Percentiles rank a stretch among this genome's conserved stretches.
Evolutionary conservation across 2,329 filamentous ascomycete genomes (phyloP).

Genomic region (Ascochyta fabae): DNA sequence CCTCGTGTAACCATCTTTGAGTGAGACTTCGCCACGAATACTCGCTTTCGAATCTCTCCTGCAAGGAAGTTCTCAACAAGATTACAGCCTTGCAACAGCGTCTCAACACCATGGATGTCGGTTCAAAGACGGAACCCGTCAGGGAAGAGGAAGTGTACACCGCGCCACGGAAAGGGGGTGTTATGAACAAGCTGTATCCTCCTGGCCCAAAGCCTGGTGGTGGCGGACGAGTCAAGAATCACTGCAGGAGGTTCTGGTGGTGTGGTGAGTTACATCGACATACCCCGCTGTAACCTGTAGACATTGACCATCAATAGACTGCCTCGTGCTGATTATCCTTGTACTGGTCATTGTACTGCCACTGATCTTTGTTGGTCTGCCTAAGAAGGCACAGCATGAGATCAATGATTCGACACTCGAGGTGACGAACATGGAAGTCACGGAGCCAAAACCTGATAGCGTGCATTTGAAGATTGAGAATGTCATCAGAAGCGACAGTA

Average conservation of each 20-base stretch:
- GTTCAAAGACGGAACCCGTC: constrained; percentile 26
- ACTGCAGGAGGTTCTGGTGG: constrained; percentile 50
- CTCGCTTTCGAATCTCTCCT: neutral
- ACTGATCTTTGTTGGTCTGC: constrained; percentile 65
- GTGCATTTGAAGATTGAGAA: constrained; percentile 58
- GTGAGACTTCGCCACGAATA: neutral
- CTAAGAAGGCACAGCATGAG: constrained; percentile 62
- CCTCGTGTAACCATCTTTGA: neutral
- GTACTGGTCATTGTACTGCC: constrained; percentile 64
- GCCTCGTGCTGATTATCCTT: constrained; percentile 59
- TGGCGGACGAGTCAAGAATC: constrained; percentile 43
- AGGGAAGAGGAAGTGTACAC: constrained; percentile 27
- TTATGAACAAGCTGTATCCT: constrained; percentile 45
- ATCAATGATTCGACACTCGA: constrained; percentile 60
- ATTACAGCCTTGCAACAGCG: neutral
- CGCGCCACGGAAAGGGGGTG: constrained; percentile 32
- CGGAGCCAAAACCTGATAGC: constrained; percentile 56
- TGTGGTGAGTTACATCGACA: constrained; percentile 37
- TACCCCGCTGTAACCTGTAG: neutral
- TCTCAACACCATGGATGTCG: constrained; percentile 27
- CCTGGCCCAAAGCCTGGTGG: constrained; percentile 41
- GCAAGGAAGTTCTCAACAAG: neutral
- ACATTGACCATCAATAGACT: constrained; percentile 30
- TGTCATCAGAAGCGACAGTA: constrained; percentile 56
- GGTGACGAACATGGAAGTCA: constrained; percentile 59